Evolutionary conservation across 2,329 filamentous ascomycete species (phyloP).

Genomic region (Claviceps sp.): DNA sequence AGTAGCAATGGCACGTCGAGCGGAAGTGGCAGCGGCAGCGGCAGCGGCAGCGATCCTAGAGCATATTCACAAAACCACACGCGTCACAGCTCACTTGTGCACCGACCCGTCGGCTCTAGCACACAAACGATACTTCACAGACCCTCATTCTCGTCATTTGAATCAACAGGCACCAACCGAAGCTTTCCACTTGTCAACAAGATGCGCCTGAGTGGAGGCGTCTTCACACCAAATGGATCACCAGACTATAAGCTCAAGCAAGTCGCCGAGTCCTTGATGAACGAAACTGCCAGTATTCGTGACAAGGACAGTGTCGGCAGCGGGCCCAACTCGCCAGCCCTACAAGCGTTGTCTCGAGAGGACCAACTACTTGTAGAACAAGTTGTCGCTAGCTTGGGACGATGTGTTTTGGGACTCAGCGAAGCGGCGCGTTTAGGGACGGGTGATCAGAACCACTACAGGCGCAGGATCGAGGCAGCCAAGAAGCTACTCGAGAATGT

Average conservation of each 20-base stretch:
- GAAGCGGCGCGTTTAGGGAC: conserved; percentile 40
- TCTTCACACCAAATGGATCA: conserved; percentile 34
- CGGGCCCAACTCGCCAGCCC: conserved; percentile 25
- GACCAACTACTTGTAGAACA: conserved; percentile 48
- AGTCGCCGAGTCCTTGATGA: conserved; percentile 35
- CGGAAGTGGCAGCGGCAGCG: conserved; percentile 5
- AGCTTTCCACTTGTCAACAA: conserved; percentile 49
- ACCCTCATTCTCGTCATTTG: conserved; percentile 42
- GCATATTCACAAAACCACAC: conserved; percentile 7
- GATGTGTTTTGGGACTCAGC: conserved; percentile 44
- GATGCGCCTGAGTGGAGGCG: conserved; percentile 29
- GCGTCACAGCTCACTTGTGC: conserved; percentile 23
- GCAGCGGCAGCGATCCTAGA: conserved; percentile 14
- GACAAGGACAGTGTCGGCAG: conserved; percentile 19
- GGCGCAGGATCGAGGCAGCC: conserved; percentile 62
- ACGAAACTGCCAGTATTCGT: conserved; percentile 30
- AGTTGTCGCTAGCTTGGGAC: conserved; percentile 44
- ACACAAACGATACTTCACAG: conserved; percentile 30
- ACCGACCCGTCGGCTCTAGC: conserved; percentile 29
- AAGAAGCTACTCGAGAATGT: conserved; percentile 49
- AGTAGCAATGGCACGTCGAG: conserved; percentile 8
- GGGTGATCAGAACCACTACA: conserved; percentile 50
- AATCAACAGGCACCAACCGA: conserved; percentile 44
- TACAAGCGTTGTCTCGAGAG: conserved; percentile 35
- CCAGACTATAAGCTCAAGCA: conserved; percentile 35